phyloP scores from a whole-genome alignment of 2,329 filamentous ascomycete species.

The Phoma sp. region DNA sequence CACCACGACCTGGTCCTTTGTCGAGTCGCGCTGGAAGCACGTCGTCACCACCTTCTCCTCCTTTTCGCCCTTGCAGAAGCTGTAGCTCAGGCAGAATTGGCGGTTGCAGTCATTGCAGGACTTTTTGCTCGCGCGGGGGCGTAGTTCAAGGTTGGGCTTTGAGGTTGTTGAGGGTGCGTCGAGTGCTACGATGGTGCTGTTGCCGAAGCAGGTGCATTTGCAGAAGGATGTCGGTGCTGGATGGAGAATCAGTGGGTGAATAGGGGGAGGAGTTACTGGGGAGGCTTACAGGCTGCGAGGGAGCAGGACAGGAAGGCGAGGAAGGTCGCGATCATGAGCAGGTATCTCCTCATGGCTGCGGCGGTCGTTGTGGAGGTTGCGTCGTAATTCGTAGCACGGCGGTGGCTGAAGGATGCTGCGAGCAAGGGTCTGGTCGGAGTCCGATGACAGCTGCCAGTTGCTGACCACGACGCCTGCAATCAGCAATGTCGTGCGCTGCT shows the following conservation, averaged over 20 bases:
- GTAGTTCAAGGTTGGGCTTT: conserved; percentile 32
- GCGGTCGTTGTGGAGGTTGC: conserved; percentile 7
- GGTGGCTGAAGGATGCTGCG: conserved; percentile 5
- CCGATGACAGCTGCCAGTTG: not conserved
- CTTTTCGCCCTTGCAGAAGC: conserved; percentile 65
- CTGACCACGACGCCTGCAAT: not conserved
- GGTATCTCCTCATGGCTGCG: conserved; percentile 19
- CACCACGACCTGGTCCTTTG: conserved; percentile 70
- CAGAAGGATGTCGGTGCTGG: conserved; percentile 67
- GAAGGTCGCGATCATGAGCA: conserved; percentile 36
- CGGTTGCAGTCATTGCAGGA: conserved; percentile 72
- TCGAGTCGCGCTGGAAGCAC: conserved; percentile 72
- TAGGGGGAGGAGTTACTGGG: no score
- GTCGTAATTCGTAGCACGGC: not conserved
- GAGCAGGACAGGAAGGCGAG: conserved; percentile 47
- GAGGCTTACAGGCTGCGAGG: conserved; percentile 53
- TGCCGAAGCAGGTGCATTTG: conserved; percentile 73
- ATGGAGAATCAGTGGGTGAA: no score
- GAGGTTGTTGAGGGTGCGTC: conserved; percentile 50
- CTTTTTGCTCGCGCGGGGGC: conserved; percentile 46
- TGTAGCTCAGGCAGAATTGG: conserved; percentile 68
- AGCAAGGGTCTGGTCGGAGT: conserved; percentile 4
- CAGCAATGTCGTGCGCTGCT: not conserved
- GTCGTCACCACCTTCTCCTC: conserved; percentile 70
- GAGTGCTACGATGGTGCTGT: conserved; percentile 71